These are phyloP conservation scores for Skeletonema potamos DNA, from an alignment of 108 stramenopile species.

Conservation along the genomic window DNA sequence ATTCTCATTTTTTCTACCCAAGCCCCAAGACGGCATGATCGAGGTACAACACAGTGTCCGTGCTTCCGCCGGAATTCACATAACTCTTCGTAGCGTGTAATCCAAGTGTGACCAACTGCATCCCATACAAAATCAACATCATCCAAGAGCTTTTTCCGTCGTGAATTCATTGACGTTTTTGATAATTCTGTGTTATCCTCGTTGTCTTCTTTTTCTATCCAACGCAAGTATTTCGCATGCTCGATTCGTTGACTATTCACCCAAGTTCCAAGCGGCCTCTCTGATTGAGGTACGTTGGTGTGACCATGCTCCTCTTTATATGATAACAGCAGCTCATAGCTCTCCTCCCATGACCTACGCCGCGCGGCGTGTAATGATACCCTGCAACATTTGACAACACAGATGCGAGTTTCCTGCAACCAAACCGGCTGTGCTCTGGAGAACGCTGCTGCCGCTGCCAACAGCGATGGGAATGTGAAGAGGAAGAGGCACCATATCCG, in stretches of 20 bases:
- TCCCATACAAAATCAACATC: slow-evolving; percentile 45
- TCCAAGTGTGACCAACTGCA: slow-evolving; percentile 34
- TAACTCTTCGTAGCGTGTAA: slow-evolving; percentile 26
- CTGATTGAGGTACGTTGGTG: slow-evolving; percentile 31
- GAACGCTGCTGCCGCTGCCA: not conserved
- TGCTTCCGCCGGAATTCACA: slow-evolving; percentile 15
- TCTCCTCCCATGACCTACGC: slow-evolving; percentile 35
- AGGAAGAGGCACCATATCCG: not conserved
- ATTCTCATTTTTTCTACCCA: slow-evolving; percentile 24
- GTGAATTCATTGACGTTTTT: slow-evolving; percentile 35
- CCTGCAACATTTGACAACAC: not conserved
- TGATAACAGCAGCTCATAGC: slow-evolving; percentile 17
- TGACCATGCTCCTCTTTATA: slow-evolving; percentile 26
- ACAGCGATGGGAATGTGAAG: not conserved
- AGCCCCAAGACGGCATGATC: slow-evolving; percentile 8
- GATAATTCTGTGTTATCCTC: not conserved
- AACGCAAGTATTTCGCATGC: slow-evolving; percentile 15
- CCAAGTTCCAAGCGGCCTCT: slow-evolving; percentile 31
- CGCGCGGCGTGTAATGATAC: not conserved
- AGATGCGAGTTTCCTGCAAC: not conserved
- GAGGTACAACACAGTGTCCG: slow-evolving; percentile 36
- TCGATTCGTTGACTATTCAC: slow-evolving; percentile 41
- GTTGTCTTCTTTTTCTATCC: not conserved
- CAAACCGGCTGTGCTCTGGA: not conserved
- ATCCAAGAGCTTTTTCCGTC: slow-evolving; percentile 22